Evolutionary conservation across 805 yeast species (phyloP).

Genomic region (Starmera amethionina): DNA sequence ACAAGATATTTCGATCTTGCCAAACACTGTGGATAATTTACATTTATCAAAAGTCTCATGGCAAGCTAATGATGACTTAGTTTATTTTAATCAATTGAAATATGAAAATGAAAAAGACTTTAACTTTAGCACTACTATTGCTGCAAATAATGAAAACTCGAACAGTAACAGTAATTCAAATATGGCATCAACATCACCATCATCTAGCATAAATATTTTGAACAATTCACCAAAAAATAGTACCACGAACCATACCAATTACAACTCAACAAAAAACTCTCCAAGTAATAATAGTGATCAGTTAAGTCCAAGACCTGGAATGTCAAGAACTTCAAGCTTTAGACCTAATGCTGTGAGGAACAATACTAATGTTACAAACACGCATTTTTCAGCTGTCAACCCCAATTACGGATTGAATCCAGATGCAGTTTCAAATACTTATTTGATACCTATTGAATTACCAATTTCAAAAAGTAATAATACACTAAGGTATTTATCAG

Average conservation of each 20-base stretch:
- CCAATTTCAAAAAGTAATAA: constrained; percentile 14
- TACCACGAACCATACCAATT: background rate
- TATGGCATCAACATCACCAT: constrained; percentile 9
- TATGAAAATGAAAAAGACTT: constrained; percentile 26
- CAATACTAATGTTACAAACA: constrained; percentile 5
- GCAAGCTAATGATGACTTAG: constrained; percentile 42
- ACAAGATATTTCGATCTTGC: constrained; percentile 35
- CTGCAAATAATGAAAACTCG: background rate
- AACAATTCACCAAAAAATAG: background rate
- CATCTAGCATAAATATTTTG: background rate
- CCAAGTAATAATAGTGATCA: background rate
- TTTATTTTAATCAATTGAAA: constrained; percentile 41
- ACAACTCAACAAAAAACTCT: background rate
- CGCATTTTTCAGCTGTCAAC: constrained; percentile 1
- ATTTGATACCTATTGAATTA: constrained; percentile 13
- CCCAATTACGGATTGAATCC: constrained; percentile 12
- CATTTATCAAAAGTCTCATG: constrained; percentile 46
- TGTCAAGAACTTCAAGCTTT: constrained; percentile 13
- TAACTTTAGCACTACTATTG: no score
- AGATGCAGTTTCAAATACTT: constrained; percentile 1
- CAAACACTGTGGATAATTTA: constrained; percentile 38
- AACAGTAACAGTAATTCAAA: background rate
- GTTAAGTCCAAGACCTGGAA: constrained; percentile 15
- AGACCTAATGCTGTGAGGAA: constrained; percentile 11
- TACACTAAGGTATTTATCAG: constrained; percentile 38